phyloP scores from a whole-genome alignment of 2,329 filamentous ascomycete genomes.

The Colletotrichum spaethianum region DNA sequence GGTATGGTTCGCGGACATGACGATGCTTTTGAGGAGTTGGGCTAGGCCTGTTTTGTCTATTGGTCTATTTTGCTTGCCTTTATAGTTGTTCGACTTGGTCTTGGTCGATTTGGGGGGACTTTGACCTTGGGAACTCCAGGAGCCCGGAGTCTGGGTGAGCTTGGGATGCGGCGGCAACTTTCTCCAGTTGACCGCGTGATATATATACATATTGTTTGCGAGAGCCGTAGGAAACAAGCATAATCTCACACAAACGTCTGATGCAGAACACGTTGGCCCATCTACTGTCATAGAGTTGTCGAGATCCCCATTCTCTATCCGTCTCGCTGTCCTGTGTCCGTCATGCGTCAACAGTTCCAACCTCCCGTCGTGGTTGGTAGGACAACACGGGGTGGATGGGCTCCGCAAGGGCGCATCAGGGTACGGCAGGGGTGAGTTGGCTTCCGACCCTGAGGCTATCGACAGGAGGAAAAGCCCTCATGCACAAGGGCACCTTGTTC shows the following conservation, averaged over 20 bases:
- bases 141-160: conserved; percentile 14
- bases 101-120: background rate
- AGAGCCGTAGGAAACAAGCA: background rate
- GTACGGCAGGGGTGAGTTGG: background rate
- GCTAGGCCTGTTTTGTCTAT: background rate
- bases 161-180: background rate
- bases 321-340: no score
- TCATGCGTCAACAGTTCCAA: no score
- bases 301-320: no score
- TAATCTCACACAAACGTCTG: no score
- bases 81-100: background rate
- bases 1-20: background rate
- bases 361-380: background rate
- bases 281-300: background rate
- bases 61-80: background rate
- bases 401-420: background rate
- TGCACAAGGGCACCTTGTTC: background rate
- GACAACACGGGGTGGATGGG: background rate
- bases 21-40: conserved; percentile 1
- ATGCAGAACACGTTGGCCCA: background rate
- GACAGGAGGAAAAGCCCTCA: conserved; percentile 6
- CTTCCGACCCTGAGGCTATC: background rate
- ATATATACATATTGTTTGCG: background rate
- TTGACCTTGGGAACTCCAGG: background rate
- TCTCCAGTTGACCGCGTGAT: background rate